Conservation (phyloP, 1,284 basidiomycete genomes). For the Sutorius eximius region DNA sequence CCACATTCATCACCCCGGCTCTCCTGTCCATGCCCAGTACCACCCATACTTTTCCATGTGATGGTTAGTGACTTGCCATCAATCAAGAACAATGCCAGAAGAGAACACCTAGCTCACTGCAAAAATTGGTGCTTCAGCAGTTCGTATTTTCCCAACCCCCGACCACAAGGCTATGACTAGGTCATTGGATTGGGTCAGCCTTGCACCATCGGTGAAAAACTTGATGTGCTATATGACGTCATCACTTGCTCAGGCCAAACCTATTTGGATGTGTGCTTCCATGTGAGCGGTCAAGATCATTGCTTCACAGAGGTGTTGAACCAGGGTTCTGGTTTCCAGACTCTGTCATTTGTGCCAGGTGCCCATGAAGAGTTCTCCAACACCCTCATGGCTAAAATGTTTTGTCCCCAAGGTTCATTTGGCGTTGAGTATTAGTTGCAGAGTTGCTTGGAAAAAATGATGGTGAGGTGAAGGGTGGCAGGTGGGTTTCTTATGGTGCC, state of each 20-base stretch:
- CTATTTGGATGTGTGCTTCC: slow-evolving; percentile 41
- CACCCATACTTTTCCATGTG: slow-evolving; percentile 51
- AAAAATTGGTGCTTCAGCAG: slow-evolving; percentile 62
- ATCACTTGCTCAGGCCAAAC: slow-evolving; percentile 41
- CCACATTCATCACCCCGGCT: slow-evolving; percentile 61
- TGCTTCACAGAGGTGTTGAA: slow-evolving; percentile 45
- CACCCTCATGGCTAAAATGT: slow-evolving; percentile 41
- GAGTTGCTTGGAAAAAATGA: slow-evolving; percentile 44
- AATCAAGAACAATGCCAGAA: slow-evolving; percentile 49
- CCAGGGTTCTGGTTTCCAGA: slow-evolving; percentile 41
- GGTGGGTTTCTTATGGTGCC: slow-evolving; percentile 86
- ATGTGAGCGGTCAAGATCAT: slow-evolving; percentile 20
- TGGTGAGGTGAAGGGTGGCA: slow-evolving; percentile 72
- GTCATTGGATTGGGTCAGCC: slow-evolving; percentile 32
- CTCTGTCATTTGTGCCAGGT: slow-evolving; percentile 55
- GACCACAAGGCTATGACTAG: slow-evolving; percentile 18
- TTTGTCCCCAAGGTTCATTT: slow-evolving; percentile 38
- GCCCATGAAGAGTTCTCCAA: slow-evolving; percentile 50
- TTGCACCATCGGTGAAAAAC: slow-evolving; percentile 45
- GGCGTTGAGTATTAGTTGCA: slow-evolving; percentile 46
- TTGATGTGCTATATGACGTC: slow-evolving; percentile 50
- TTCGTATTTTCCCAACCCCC: slow-evolving; percentile 56
- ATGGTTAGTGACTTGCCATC: slow-evolving; percentile 60
- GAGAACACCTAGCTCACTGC: slow-evolving; percentile 35
- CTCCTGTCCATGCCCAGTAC: slow-evolving; percentile 50